phyloP scores from a whole-genome alignment of 1,284 basidiomycete species.

The Trichosporon faecale region DNA sequence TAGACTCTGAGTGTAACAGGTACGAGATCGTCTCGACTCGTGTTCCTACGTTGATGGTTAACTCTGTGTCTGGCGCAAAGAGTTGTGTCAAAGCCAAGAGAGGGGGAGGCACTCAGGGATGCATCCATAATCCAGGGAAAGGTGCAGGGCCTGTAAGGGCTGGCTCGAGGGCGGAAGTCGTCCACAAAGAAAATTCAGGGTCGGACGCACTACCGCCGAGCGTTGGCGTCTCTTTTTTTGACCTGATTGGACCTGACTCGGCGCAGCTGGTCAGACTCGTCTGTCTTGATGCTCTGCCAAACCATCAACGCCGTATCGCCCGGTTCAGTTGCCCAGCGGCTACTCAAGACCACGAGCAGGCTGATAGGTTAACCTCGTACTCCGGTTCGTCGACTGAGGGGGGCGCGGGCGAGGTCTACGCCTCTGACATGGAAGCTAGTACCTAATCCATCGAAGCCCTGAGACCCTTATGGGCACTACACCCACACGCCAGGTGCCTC shows the following conservation, averaged over 20 bases:
- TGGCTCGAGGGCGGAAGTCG: background rate
- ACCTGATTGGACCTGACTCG: background rate
- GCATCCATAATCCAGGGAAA: background rate
- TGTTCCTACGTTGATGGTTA: background rate
- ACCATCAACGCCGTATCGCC: background rate
- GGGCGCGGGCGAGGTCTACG: background rate
- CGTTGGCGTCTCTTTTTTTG: background rate
- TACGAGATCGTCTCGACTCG: background rate
- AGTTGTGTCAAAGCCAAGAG: background rate
- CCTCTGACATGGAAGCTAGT: background rate
- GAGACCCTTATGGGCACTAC: background rate
- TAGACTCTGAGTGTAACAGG: background rate
- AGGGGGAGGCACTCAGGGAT: background rate
- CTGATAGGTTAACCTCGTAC: background rate
- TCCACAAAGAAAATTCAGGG: conserved; percentile 7
- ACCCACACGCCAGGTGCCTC: background rate
- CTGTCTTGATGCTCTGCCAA: background rate
- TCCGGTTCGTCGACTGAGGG: background rate
- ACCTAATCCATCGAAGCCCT: background rate
- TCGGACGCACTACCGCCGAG: conserved; percentile 5
- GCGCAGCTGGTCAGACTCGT: background rate
- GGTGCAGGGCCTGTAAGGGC: background rate
- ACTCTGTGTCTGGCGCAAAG: background rate
- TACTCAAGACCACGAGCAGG: too few species aligned
- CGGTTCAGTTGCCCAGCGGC: too few species aligned